Conservation (phyloP, 1,284 basidiomycete species). For the Ustilago bromivora region DNA sequence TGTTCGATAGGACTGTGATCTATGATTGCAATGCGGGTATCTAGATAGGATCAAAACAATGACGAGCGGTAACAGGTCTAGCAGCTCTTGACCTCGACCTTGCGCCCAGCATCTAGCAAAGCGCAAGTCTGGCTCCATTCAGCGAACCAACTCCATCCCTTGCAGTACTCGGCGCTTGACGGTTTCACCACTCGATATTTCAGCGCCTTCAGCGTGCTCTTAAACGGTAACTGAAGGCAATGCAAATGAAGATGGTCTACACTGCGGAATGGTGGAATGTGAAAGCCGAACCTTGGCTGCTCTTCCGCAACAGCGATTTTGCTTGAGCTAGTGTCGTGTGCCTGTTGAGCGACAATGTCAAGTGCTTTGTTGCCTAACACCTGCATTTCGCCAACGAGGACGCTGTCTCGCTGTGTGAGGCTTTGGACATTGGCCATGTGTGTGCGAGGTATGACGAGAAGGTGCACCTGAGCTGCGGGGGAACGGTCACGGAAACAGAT, state of each 20-base stretch:
- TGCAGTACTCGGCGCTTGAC: slow-evolving; percentile 70
- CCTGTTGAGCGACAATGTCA: slow-evolving; percentile 62
- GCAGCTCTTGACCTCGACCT: slow-evolving; percentile 72
- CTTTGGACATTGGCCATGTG: slow-evolving; percentile 74
- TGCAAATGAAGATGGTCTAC: slow-evolving; percentile 84
- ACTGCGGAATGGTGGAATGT: slow-evolving; percentile 82
- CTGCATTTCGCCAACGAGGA: slow-evolving; percentile 75
- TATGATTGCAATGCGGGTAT: not conserved
- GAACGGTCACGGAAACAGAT: slow-evolving; percentile 77
- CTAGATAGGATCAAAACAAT: slow-evolving; percentile 3
- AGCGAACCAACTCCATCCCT: slow-evolving; percentile 83
- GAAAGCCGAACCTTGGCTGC: slow-evolving; percentile 59
- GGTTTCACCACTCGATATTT: slow-evolving; percentile 75
- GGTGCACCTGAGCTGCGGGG: slow-evolving; percentile 76
- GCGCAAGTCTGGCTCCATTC: slow-evolving; percentile 76
- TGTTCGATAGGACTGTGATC: not conserved
- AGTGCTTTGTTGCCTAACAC: slow-evolving; percentile 75
- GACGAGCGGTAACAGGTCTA: slow-evolving; percentile 2
- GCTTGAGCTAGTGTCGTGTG: slow-evolving; percentile 18
- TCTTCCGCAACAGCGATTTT: not conserved
- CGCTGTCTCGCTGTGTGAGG: slow-evolving; percentile 67
- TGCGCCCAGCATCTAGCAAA: slow-evolving; percentile 75
- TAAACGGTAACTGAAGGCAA: slow-evolving; percentile 79
- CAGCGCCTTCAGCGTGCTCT: slow-evolving; percentile 70
- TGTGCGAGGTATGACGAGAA: slow-evolving; percentile 76